Evolutionary conservation across 371 early-diverging fungal species (phyloP), one percentile per base, ranked within the genome.

Genomic region (Haplosporangium sp.): DNA sequence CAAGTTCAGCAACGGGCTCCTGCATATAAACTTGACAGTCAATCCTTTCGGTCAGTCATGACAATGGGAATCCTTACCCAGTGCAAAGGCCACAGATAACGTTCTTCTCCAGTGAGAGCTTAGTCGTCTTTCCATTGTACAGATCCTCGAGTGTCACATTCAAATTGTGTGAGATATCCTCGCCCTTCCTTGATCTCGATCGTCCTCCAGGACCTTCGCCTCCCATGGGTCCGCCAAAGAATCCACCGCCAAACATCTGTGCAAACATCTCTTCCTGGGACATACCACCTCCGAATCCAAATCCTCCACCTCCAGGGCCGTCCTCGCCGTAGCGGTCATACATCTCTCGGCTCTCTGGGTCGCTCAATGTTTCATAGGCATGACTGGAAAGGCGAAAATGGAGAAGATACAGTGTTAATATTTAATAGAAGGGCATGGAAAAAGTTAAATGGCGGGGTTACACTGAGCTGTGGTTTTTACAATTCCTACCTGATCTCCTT

Each of bases 291-390:
- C 87, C 83, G 18, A 63, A 71, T 2, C 79, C 71, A 68, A 83
- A 83, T 37, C 85, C 85, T 13, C 83, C 86, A 20, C 89, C 90
- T 16, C 64, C 81, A 41, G 89, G 83, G 83, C 95, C 95, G 50
- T 94, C 95, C 69, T 95, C 95, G 42, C 97, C 97, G 64, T 91
- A 95, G 48, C 87, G 91, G 81, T 96, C 95, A 57, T 94, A 99
- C 53, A 89, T 83, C 38, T 91, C 91, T 62, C 97, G 88, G 74
- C 93, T 91, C 62, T 97, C 89, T 1, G 93, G 86, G 81, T 98
- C 96, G 13, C 95, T 93, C 16, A 99, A 86, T 23, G 97, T 89
- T 67, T 96, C 96, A 84, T 98, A 99, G 5, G 99, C 99, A 72
- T 95, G 94, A 66, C 85, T 75, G 65, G 67, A 7, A 12, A 11